These are phyloP conservation scores for Ophiosphaerella herpotricha DNA, from an alignment of 2,329 filamentous ascomycete species.

Conservation along the genomic window DNA sequence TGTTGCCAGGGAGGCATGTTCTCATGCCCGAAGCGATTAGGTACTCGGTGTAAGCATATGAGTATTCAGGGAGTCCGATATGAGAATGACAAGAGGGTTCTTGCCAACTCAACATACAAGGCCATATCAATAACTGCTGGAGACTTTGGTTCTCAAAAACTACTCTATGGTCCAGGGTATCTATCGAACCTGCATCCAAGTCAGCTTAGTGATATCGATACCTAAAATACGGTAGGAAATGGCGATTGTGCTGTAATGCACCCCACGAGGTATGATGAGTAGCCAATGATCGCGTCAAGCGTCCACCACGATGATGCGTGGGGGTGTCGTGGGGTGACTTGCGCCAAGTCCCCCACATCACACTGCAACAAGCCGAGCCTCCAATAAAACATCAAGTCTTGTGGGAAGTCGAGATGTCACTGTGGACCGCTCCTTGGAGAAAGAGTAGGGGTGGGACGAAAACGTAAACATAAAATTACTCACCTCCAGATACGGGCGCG, in stretches of 20 bases:
- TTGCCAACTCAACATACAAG: too few relatives aligned
- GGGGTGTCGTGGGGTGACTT: conserved; percentile 11
- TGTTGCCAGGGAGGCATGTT: too few relatives aligned
- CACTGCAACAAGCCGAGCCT: conserved; percentile 1
- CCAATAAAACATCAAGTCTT: conserved; percentile 8
- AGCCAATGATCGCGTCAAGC: not conserved
- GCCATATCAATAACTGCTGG: too few relatives aligned
- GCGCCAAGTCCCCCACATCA: conserved; percentile 16
- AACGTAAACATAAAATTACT: conserved; percentile 9
- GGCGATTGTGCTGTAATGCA: not conserved
- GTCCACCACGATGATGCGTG: conserved; percentile 10
- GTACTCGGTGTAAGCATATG: too few relatives aligned
- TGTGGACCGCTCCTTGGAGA: not conserved
- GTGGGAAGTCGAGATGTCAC: conserved; percentile 2
- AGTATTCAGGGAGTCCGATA: too few relatives aligned
- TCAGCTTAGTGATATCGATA: conserved; percentile 12
- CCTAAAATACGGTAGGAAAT: not conserved
- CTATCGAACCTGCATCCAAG: conserved; percentile 35
- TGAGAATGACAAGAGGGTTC: too few relatives aligned
- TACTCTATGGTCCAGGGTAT: conserved; percentile 37
- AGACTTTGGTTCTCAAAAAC: not conserved
- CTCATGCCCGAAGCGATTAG: too few relatives aligned
- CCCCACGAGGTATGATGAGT: not conserved
- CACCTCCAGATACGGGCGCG: conserved; percentile 95
- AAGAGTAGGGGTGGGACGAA: not conserved